These are phyloP conservation scores for Rhodotorula sp. DNA, from an alignment of 1,284 basidiomycete species.

Conservation along the genomic window DNA sequence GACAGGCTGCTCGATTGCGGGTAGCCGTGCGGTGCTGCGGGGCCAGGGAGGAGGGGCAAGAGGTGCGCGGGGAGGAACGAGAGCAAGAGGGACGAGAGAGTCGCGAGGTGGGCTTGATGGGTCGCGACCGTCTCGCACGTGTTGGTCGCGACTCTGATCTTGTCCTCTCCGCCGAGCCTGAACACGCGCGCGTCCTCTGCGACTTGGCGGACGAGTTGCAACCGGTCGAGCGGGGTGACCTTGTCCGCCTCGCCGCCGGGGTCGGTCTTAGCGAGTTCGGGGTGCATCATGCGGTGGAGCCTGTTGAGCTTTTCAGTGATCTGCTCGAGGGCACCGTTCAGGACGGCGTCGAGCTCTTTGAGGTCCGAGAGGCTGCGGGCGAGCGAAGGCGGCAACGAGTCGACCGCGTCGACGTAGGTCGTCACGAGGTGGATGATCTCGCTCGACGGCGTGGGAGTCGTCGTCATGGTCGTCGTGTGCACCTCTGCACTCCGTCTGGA, in stretches of 20 bases:
- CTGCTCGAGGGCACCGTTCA: conserved; percentile 71
- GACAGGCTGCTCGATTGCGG: conserved; percentile 27
- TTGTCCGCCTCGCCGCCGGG: conserved; percentile 56
- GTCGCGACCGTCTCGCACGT: conserved; percentile 73
- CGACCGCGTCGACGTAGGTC: conserved; percentile 69
- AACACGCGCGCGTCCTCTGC: conserved; percentile 88
- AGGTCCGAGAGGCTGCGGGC: conserved; percentile 93
- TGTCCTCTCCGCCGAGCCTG: conserved; percentile 96
- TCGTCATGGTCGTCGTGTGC: background rate
- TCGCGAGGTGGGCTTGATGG: conserved; percentile 42
- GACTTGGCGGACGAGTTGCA: conserved; percentile 84
- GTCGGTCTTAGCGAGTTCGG: conserved; percentile 10
- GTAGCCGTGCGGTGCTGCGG: conserved; percentile 44
- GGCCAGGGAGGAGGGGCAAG: conserved; percentile 39
- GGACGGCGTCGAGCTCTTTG: conserved; percentile 94
- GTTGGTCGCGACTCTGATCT: conserved; percentile 92
- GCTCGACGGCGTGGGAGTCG: conserved; percentile 31
- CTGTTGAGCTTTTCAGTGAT: conserved; percentile 73
- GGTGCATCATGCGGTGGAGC: conserved; percentile 66
- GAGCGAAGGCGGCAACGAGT: conserved; percentile 88
- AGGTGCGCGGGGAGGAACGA: conserved; percentile 40
- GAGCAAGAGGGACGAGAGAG: conserved; percentile 41
- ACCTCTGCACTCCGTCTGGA: background rate
- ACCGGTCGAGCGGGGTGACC: conserved; percentile 70
- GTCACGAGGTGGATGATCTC: conserved; percentile 40